These are phyloP conservation scores for Fomitiporia mediterranea DNA, from an alignment of 1,284 basidiomycete genomes.

Conservation along the genomic window DNA sequence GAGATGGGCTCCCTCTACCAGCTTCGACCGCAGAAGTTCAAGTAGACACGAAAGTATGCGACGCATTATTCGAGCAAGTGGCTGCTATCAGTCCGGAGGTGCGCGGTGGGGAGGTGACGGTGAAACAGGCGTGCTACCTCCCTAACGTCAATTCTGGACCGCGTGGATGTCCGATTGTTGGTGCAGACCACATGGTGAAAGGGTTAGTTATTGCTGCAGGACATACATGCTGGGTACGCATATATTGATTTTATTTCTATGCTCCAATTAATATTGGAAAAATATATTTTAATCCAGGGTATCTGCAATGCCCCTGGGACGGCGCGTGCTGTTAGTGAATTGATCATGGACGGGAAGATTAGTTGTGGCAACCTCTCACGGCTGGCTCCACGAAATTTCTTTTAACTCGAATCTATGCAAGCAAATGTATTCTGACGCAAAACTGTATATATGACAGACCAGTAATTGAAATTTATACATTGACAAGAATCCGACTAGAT, in stretches of 20 bases:
- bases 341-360: constrained; percentile 53
- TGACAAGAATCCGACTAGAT: too few relatives aligned
- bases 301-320: constrained; percentile 72
- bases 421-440: too few relatives aligned
- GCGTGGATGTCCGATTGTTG: constrained; percentile 58
- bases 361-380: constrained; percentile 45
- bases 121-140: constrained; percentile 65
- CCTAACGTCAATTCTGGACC: constrained; percentile 41
- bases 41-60: constrained; percentile 50
- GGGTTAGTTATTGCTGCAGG: constrained; percentile 61
- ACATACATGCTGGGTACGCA: constrained; percentile 63
- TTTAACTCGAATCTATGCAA: too few relatives aligned
- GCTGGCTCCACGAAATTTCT: constrained; percentile 40
- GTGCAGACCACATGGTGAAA: constrained; percentile 46
- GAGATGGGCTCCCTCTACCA: constrained; percentile 56
- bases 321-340: constrained; percentile 52
- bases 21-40: constrained; percentile 56
- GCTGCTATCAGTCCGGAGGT: constrained; percentile 54
- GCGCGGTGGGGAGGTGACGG: constrained; percentile 44
- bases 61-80: constrained; percentile 48
- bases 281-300: constrained; percentile 44
- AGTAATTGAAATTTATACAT: too few relatives aligned
- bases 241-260: background rate
- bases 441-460: too few relatives aligned
- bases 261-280: background rate